phyloP scores from a whole-genome alignment of 805 yeast genomes.

The Lachancea dasiensis region DNA sequence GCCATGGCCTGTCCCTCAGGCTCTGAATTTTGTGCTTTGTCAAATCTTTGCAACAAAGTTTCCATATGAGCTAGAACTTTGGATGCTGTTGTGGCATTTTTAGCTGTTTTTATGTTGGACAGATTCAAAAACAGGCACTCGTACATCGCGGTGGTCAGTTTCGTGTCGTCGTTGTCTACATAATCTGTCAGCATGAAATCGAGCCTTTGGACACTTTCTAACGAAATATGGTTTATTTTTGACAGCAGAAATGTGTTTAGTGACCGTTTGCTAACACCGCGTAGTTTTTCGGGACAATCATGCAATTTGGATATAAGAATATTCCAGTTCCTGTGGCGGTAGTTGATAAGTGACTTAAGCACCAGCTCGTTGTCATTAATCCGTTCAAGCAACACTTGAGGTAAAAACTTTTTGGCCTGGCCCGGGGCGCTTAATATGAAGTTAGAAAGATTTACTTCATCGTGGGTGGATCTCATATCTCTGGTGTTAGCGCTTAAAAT shows the following conservation, averaged over 20 bases:
- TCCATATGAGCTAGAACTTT: constrained; percentile 20
- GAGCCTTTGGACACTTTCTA: constrained; percentile 21
- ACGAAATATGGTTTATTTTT: constrained; percentile 15
- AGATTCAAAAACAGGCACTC: constrained; percentile 23
- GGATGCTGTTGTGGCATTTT: not conserved
- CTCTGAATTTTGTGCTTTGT: constrained; percentile 7
- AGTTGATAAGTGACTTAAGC: constrained; percentile 19
- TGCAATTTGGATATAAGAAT: constrained; percentile 19
- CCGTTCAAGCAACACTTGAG: constrained; percentile 15
- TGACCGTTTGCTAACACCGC: constrained; percentile 11
- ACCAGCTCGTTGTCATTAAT: constrained; percentile 23
- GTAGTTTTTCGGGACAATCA: constrained; percentile 12
- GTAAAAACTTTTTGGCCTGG: constrained; percentile 18
- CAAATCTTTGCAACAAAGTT: constrained; percentile 18
- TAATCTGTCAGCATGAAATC: constrained; percentile 24
- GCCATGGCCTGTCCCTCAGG: not conserved
- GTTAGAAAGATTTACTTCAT: constrained; percentile 13
- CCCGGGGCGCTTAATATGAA: constrained; percentile 15
- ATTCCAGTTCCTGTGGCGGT: constrained; percentile 25
- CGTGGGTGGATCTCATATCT: not conserved
- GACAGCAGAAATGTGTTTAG: constrained; percentile 12
- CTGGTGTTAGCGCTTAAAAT: not conserved
- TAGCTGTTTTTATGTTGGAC: constrained; percentile 11
- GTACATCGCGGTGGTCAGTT: constrained; percentile 19
- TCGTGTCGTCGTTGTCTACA: constrained; percentile 11